These are phyloP conservation scores for Colletotrichum orchidophilum DNA, from an alignment of 2,329 filamentous ascomycete species.

Conservation along the genomic window DNA sequence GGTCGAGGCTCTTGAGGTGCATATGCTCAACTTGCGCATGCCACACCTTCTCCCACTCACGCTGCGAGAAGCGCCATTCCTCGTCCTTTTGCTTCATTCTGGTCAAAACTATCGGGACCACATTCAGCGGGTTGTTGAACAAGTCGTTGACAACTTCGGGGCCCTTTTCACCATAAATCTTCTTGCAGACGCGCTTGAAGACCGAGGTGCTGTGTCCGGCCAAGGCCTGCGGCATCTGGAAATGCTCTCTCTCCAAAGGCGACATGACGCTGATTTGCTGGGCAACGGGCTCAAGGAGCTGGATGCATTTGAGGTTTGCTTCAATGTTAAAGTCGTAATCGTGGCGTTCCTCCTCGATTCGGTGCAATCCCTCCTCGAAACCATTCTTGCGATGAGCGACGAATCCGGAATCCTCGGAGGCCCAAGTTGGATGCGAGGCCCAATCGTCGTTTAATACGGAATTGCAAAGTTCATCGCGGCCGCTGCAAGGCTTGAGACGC, in stretches of 20 bases:
- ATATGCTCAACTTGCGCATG: conserved; percentile 93
- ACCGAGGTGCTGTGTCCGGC: conserved; percentile 96
- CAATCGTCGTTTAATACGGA: conserved; percentile 96
- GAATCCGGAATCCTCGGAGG: conserved; percentile 96
- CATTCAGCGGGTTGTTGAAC: conserved; percentile 83
- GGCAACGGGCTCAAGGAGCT: conserved; percentile 92
- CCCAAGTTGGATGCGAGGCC: conserved; percentile 99
- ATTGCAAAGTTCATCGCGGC: conserved; percentile 92
- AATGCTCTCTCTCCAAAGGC: conserved; percentile 75
- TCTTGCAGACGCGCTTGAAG: conserved; percentile 96
- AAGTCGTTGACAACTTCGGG: conserved; percentile 87
- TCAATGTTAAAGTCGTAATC: conserved; percentile 99
- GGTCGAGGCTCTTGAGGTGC: conserved; percentile 95
- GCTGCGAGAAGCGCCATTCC: conserved; percentile 95
- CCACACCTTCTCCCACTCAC: conserved; percentile 99
- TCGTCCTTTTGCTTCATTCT: conserved; percentile 96
- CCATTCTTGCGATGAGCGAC: conserved; percentile 97
- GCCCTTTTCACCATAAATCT: conserved; percentile 92
- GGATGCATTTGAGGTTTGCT: conserved; percentile 92
- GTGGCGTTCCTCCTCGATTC: conserved; percentile 97
- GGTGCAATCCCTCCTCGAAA: conserved; percentile 91
- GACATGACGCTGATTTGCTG: conserved; percentile 88
- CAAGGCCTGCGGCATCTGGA: conserved; percentile 83
- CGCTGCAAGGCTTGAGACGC: conserved; percentile 89
- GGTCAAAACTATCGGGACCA: conserved; percentile 88